Evolutionary conservation across 1,139 yeast species (phyloP).

Genomic region (Magnusiomyces ingens): DNA sequence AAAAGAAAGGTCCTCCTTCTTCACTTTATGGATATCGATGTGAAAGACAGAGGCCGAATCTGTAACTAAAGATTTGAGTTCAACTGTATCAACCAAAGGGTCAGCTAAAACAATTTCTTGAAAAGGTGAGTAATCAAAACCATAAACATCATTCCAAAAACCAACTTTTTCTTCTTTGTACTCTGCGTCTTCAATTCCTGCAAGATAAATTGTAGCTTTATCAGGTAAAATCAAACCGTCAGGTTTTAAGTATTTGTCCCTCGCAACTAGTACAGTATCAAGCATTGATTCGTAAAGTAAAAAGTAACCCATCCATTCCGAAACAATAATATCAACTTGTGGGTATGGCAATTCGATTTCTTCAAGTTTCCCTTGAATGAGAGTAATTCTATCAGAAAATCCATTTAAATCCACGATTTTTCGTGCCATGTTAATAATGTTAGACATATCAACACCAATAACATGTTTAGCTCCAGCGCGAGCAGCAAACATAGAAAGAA

Average conservation of each 20-base stretch:
- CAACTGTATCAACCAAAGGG: conserved; percentile 92
- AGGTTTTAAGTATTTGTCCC: conserved; percentile 81
- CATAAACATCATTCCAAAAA: conserved; percentile 96
- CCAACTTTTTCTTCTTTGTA: conserved; percentile 89
- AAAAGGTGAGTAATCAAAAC: conserved; percentile 82
- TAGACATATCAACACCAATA: conserved; percentile 95
- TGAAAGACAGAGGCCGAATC: conserved; percentile 64
- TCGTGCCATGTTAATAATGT: conserved; percentile 89
- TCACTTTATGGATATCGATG: conserved; percentile 85
- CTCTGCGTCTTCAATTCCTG: conserved; percentile 91
- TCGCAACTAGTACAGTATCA: conserved; percentile 90
- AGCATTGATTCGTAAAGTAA: conserved; percentile 94
- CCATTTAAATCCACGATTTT: conserved; percentile 83
- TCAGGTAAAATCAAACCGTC: conserved; percentile 95
- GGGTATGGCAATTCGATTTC: conserved; percentile 74
- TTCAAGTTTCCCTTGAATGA: conserved; percentile 89
- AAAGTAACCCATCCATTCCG: conserved; percentile 99
- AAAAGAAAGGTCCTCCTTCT: conserved; percentile 75
- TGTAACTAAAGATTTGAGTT: conserved; percentile 69
- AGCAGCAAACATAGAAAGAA: conserved; percentile 96
- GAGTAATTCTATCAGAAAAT: conserved; percentile 76
- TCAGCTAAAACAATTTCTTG: conserved; percentile 76
- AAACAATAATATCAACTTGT: conserved; percentile 86
- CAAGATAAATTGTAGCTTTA: conserved; percentile 82
- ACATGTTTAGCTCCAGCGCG: conserved; percentile 97